These are phyloP conservation scores for Yamadazyma insecticola DNA, from an alignment of 805 yeast genomes.

Conservation along the genomic window DNA sequence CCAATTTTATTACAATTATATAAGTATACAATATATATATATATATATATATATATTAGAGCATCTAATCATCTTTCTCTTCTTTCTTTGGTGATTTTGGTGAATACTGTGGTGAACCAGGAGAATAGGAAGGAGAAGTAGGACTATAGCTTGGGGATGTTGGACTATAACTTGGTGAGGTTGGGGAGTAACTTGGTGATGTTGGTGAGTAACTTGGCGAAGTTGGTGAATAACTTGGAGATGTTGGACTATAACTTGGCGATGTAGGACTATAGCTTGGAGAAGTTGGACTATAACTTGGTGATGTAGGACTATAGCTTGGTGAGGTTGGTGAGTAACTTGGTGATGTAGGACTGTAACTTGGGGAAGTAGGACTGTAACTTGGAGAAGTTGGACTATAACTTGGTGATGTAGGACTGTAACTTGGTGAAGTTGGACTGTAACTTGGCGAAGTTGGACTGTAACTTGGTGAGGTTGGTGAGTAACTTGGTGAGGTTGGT, in stretches of 20 bases:
- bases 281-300: conserved; percentile 54
- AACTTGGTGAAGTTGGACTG: conserved; percentile 69
- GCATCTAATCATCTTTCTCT: too few relatives aligned
- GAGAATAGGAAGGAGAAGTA: conserved; percentile 75
- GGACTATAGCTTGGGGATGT: conserved; percentile 50
- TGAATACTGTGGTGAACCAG: conserved; percentile 64
- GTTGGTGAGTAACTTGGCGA: conserved; percentile 58
- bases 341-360: conserved; percentile 54
- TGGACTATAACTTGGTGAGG: conserved; percentile 71
- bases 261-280: conserved; percentile 68
- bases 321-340: conserved; percentile 73
- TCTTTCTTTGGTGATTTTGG: conserved; percentile 44
- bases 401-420: conserved; percentile 54
- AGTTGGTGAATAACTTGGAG: conserved; percentile 74
- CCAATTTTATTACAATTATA: too few relatives aligned
- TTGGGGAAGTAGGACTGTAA: conserved; percentile 67
- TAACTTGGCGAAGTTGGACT: conserved; percentile 77
- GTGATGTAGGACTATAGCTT: conserved; percentile 64
- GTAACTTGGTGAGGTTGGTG: conserved; percentile 59
- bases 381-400: conserved; percentile 69
- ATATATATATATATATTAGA: too few relatives aligned
- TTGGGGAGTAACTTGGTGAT: conserved; percentile 54
- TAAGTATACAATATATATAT: too few relatives aligned
- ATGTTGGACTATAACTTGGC: conserved; percentile 74
- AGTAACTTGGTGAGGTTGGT: conserved; percentile 60